These are phyloP conservation scores for Heritiera fomes DNA, from an alignment of 345 rosid genomes.

Conservation along the genomic window DNA sequence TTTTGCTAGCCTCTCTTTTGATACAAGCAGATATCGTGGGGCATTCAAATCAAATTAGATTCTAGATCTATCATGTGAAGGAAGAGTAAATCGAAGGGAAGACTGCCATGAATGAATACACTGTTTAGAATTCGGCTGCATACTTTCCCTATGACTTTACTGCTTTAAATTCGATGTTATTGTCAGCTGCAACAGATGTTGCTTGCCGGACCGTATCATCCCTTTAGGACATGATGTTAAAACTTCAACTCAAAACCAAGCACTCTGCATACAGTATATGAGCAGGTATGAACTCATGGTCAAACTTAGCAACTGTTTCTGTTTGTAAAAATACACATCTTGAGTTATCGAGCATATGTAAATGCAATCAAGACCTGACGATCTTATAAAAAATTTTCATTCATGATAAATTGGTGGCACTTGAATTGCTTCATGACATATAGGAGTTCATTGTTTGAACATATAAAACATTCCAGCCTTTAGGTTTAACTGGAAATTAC, in stretches of 20 bases:
- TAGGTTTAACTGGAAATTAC: not conserved
- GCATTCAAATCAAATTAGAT: conserved; percentile 1
- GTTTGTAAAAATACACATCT: not conserved
- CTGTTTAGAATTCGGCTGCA: not conserved
- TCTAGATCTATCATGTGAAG: conserved; percentile 10
- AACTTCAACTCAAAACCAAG: not conserved
- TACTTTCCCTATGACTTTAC: not conserved
- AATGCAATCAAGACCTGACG: not conserved
- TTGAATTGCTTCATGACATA: conserved; percentile 1
- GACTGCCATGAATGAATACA: conserved; percentile 13
- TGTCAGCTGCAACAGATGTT: not conserved
- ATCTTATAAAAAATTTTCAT: not conserved
- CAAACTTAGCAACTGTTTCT: not conserved
- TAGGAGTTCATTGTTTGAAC: not conserved
- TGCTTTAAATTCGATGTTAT: not conserved
- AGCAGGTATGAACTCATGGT: not conserved
- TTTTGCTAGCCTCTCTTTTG: conserved; percentile 11
- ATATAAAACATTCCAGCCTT: not conserved
- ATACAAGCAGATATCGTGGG: not conserved
- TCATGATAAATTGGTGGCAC: not conserved
- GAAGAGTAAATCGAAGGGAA: not conserved
- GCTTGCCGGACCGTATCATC: not conserved
- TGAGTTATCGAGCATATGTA: not conserved
- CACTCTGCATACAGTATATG: not conserved
- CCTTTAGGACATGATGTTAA: not conserved